These are phyloP conservation scores for Solanum tarijense DNA, from an alignment of 257 asterid genomes.

Conservation along the genomic window DNA sequence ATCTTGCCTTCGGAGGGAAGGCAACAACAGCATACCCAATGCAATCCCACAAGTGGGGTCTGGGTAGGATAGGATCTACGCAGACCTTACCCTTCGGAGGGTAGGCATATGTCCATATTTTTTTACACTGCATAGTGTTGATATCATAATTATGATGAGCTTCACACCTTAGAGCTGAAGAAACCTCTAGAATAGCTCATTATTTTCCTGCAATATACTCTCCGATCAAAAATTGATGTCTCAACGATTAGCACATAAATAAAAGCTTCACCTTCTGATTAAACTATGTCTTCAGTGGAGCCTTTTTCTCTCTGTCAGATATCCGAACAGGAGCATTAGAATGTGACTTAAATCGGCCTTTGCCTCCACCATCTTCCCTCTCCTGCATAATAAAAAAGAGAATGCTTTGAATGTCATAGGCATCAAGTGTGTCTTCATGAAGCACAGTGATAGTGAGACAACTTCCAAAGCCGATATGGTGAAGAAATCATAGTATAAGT, in stretches of 20 bases:
- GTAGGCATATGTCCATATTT: background rate
- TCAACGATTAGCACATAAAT: background rate
- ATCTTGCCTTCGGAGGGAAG: background rate
- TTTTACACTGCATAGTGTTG: background rate
- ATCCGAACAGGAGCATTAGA: conserved; percentile 70
- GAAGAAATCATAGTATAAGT: background rate
- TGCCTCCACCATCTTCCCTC: conserved; percentile 65
- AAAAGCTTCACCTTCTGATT: background rate
- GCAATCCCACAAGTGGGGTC: background rate
- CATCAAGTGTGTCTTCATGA: background rate
- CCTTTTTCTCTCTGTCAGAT: conserved; percentile 89
- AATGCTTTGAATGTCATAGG: background rate
- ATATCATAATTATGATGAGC: background rate
- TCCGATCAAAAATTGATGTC: background rate
- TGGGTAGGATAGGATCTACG: background rate
- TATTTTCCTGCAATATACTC: background rate
- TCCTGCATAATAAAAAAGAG: conserved; percentile 33
- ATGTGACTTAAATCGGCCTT: conserved; percentile 89
- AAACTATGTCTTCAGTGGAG: conserved; percentile 63
- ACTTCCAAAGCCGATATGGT: background rate
- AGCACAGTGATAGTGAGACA: background rate
- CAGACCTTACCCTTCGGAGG: background rate
- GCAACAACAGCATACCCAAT: background rate
- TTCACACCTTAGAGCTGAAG: background rate
- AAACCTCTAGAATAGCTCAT: background rate